Evolutionary conservation across 495 filamentous ascomycete species (phyloP), one percentile per base, ranked within the genome.

Genomic region (Podospora didyma): DNA sequence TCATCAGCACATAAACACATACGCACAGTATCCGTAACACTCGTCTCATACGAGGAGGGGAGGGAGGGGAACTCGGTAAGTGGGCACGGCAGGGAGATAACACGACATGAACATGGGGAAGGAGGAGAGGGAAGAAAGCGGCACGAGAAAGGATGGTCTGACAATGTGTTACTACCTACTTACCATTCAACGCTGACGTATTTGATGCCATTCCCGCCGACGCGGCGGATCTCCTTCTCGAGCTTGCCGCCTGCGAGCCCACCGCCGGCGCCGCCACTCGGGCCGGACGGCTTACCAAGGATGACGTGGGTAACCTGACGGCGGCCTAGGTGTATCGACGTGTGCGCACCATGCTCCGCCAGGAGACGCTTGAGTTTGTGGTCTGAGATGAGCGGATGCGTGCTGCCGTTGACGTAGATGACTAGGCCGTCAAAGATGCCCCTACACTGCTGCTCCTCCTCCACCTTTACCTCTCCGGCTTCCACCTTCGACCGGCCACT

Each of bases 391-490:
- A 81, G 63, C 6, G 93, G 90, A 51, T 85, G 74, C 1, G 90
- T 96, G 51, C 88, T 89, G 51, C 92, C 93, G 72, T 96, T 96
- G 73, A 97, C 81, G 73, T 94, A 94, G 68, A 97, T 79, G 21
- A 79, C 81, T 23, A 89, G 74, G 17, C 81, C 79, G 47, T 78
- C 63, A 68, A 96, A 89, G 53, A 96, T 80, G 22, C 21, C 12
- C 17, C 52, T 7, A 6, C 19, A 20, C 28, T 54, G 67, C 35
- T 61, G 59, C 63, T 59, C 31, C 47, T 49, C 49, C 72, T 62
- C 48, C 56, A 26, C 57, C 55, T 26, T 11, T 67, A 62, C 54
- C 54, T 67, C 35, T 53, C 58, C n/a, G n/a, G n/a, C n/a, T n/a
- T n/a, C n/a, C n/a, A n/a, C n/a, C n/a, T n/a, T n/a, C n/a, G n/a